Evolutionary conservation across 2,329 filamentous ascomycete genomes (phyloP), one percentile per base, ranked within the genome.

Genomic region (Immersiporthe knoxdaviesiana): DNA sequence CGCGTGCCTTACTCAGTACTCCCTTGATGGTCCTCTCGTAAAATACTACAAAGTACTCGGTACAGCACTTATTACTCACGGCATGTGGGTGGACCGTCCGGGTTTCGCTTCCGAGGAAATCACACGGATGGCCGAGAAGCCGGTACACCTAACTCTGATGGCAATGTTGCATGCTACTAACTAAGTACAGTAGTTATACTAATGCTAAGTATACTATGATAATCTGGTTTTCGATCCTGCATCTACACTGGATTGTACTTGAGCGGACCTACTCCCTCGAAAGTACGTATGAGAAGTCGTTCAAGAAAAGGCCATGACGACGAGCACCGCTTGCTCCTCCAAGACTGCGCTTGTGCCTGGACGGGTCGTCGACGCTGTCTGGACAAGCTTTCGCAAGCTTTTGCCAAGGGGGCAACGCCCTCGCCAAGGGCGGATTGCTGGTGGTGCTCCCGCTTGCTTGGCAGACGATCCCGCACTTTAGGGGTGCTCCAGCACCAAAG

Each of bases 371-470:
- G 32, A 37, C 52, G 56, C 3, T 18, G 56, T 59, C 30, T n/a
- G 32, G 56, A 59, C 32, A 59, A 59, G 56, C 56, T 59, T 59
- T 59, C 16, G 50, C 24, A 54, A 54, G 50, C 50, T 14, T 54
- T 30, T 30, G 54, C 54, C 54, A 58, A 58, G 54, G 14, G 30
- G 54, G 16, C 2, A 16, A 18, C 41, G 50, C 50, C n/a, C 21
- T 27, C 12, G 56, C 56, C 56, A 59, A 59, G 56, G 16, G 56
- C 30, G 18, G 32, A 59, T n/a, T 6, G 27, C 10, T 12, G 18
- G 18, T 59, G 27, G 32, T 37, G 32, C 32, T 47, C 56, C 56
- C 56, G 56, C 56, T 37, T 56, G 14, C 30, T 59, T 59, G 32
- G 56, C 56, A 35, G 56, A 11, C 56, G 56, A 59, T 14, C 21